Conservation (phyloP, 2,329 filamentous ascomycete genomes). For the Pleurostoma richardsiae region DNA sequence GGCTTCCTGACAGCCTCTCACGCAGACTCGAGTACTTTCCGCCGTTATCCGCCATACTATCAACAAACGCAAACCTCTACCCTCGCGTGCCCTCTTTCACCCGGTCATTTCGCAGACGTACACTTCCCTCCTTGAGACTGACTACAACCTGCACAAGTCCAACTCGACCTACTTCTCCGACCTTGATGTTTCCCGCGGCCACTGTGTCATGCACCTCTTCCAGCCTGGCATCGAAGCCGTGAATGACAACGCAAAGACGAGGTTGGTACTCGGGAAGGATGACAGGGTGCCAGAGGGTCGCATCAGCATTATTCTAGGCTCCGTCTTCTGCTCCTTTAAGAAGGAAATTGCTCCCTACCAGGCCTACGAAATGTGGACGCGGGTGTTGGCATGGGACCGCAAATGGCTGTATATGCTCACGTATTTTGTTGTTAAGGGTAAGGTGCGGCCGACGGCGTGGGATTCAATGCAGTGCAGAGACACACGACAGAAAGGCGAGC, state of each 20-base stretch:
- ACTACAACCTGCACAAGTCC: constrained; percentile 35
- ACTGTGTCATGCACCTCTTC: constrained; percentile 68
- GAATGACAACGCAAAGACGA: constrained; percentile 40
- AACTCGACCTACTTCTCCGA: constrained; percentile 77
- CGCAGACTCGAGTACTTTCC: constrained; percentile 26
- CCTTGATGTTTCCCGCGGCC: constrained; percentile 76
- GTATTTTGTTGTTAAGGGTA: constrained; percentile 63
- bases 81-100: constrained; percentile 27
- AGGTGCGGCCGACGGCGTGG: constrained; percentile 50
- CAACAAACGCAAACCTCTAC: constrained; percentile 15
- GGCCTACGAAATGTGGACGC: constrained; percentile 68
- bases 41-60: constrained; percentile 24
- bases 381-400: constrained; percentile 68
- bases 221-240: constrained; percentile 51
- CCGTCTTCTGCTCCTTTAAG: constrained; percentile 69
- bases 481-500: constrained; percentile 26
- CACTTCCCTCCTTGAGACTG: constrained; percentile 26
- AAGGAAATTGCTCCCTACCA: constrained; percentile 66
- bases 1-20: not conserved
- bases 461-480: constrained; percentile 36
- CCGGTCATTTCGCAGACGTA: constrained; percentile 22
- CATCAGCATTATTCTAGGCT: constrained; percentile 64
- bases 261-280: constrained; percentile 45
- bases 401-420: constrained; percentile 78
- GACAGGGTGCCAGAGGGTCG: constrained; percentile 45